These are phyloP conservation scores for Tetrahymena elliotti DNA, from an alignment of 73 alveolate species.

Conservation along the genomic window DNA sequence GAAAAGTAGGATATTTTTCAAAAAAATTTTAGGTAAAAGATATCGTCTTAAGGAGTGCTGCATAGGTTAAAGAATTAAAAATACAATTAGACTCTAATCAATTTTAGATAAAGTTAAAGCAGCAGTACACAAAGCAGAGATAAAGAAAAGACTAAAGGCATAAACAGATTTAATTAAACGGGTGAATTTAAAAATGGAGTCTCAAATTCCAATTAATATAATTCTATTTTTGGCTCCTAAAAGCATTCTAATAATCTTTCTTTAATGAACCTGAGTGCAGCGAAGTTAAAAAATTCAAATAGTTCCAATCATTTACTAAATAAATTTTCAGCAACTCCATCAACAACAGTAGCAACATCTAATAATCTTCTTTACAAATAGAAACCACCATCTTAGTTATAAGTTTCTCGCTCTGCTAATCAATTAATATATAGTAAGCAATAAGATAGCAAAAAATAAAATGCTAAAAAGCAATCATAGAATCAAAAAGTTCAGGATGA, in stretches of 20 bases:
- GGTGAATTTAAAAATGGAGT: too few relatives aligned
- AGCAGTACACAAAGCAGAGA: background rate
- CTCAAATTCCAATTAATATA: too few relatives aligned
- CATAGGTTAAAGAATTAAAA: background rate
- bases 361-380: background rate
- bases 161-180: background rate
- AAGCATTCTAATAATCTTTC: background rate
- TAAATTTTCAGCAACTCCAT: background rate
- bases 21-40: background rate
- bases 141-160: background rate
- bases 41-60: background rate
- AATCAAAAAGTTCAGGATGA: too few relatives aligned
- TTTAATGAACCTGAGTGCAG: background rate
- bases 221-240: background rate
- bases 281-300: background rate
- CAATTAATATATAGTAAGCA: too few relatives aligned
- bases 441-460: background rate
- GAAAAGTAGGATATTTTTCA: background rate
- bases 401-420: background rate
- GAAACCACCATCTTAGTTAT: background rate
- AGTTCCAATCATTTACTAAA: background rate
- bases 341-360: background rate
- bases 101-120: background rate
- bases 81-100: background rate
- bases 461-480: background rate